A percentile compares a stretch with the other conserved stretches of the same genome.
Evolutionary conservation across 306 rosid species (phyloP).

Genomic region (Castanea sativa): DNA sequence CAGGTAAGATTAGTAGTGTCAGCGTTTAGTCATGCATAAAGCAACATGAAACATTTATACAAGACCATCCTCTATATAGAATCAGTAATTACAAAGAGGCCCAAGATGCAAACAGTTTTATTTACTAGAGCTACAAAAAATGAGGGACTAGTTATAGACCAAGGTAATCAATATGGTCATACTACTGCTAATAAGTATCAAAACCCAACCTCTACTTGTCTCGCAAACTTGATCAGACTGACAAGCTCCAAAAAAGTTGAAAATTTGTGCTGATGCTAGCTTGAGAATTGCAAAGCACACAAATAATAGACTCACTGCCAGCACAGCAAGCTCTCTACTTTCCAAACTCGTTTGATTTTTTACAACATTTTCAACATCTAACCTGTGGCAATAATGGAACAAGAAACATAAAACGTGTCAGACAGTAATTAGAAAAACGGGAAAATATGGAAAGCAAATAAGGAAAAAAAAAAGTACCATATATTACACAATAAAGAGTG

Average conservation of each 20-base stretch:
- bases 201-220: constrained; percentile 63
- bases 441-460: not conserved
- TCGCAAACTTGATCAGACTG: constrained; percentile 32
- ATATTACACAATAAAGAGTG: not conserved
- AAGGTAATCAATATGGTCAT: constrained; percentile 52
- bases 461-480: not conserved
- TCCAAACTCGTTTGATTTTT: constrained; percentile 60
- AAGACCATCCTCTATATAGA: not conserved
- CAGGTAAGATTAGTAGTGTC: not conserved
- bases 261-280: constrained; percentile 39
- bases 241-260: constrained; percentile 39
- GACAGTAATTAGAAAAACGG: not conserved
- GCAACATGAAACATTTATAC: not conserved
- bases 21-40: not conserved
- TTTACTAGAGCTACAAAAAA: constrained; percentile 19
- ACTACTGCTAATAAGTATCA: constrained; percentile 58
- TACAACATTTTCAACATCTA: constrained; percentile 47
- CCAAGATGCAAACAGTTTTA: not conserved
- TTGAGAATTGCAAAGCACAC: constrained; percentile 58
- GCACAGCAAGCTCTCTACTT: constrained; percentile 64
- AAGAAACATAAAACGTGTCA: not conserved
- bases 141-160: constrained; percentile 44
- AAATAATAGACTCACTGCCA: constrained; percentile 62
- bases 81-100: constrained; percentile 7
- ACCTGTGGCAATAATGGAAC: constrained; percentile 40